Conservation (phyloP, 208 protist genomes). For the Histomonas meleagridis region DNA sequence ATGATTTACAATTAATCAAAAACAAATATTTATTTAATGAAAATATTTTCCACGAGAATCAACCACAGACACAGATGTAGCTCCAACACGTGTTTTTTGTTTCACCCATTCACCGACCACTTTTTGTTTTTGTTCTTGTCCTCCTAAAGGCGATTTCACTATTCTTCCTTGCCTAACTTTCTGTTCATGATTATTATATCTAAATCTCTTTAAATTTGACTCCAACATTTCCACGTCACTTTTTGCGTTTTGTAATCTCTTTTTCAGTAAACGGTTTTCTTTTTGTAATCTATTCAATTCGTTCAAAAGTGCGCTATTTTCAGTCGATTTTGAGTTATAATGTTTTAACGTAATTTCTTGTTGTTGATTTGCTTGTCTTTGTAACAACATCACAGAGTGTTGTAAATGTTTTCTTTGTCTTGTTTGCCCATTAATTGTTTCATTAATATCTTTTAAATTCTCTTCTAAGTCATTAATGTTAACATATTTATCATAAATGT, state of each 20-base stretch:
- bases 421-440: background rate
- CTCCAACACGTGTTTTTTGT: background rate
- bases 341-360: background rate
- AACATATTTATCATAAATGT: conserved; percentile 18
- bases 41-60: conserved; percentile 11
- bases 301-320: background rate
- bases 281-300: background rate
- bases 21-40: no score
- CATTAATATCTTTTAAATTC: background rate
- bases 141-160: background rate
- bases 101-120: background rate
- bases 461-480: background rate
- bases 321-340: background rate
- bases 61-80: background rate
- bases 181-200: background rate
- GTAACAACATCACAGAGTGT: background rate
- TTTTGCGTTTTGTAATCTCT: background rate
- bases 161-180: background rate
- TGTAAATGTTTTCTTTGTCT: conserved; percentile 28
- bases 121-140: background rate
- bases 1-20: no score
- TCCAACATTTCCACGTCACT: background rate
- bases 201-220: background rate
- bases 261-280: background rate
- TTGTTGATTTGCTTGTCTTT: background rate